Conservation (phyloP, 305 asterid species). For the Solanum hybrid region DNA sequence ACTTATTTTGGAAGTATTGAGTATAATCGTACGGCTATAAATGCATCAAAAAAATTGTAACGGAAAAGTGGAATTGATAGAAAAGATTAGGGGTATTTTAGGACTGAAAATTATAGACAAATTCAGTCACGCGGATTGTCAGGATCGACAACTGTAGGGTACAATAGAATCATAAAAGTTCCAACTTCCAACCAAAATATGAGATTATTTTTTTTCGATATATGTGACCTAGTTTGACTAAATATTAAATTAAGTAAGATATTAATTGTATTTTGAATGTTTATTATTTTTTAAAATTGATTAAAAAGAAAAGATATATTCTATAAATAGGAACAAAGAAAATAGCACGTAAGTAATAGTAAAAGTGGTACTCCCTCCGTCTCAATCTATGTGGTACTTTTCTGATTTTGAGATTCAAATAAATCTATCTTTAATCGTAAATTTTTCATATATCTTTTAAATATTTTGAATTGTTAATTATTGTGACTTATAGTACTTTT, state of each 20-base stretch:
- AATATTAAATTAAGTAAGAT: no score
- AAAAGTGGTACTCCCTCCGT: not conserved
- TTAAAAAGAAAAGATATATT: not conserved
- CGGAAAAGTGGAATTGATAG: not conserved
- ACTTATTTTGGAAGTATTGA: not conserved
- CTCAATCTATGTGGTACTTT: not conserved
- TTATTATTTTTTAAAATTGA: no score
- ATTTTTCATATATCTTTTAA: no score
- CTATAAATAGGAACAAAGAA: not conserved
- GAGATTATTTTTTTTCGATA: not conserved
- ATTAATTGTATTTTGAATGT: no score
- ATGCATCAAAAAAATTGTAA: not conserved
- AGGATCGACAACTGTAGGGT: not conserved
- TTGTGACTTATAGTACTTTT: no score
- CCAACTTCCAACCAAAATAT: not conserved
- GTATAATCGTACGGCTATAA: slow-evolving; percentile 8
- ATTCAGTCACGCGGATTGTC: not conserved
- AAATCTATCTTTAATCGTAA: no score
- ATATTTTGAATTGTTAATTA: no score
- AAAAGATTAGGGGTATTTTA: not conserved
- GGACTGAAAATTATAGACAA: not conserved
- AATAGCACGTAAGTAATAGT: not conserved
- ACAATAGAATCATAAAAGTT: not conserved
- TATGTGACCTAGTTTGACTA: not conserved
- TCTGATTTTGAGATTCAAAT: no score